These are phyloP conservation scores for Wickerhamiella pararugosa DNA, from an alignment of 1,139 yeast genomes.

Conservation along the genomic window DNA sequence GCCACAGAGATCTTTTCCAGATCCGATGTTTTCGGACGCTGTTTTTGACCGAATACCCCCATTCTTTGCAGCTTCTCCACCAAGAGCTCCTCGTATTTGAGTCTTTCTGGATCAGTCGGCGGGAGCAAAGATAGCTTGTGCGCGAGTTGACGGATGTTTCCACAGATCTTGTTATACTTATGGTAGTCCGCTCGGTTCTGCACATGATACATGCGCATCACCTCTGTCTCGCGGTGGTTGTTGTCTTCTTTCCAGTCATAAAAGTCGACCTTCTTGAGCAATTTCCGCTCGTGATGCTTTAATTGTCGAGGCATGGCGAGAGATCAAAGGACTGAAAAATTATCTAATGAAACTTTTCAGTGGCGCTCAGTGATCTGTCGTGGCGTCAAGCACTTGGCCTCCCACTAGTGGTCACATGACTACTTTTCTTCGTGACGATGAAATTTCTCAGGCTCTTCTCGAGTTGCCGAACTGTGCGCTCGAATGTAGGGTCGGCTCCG, in stretches of 20 bases:
- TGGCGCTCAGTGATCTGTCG: not conserved
- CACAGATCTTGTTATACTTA: slow-evolving; percentile 83
- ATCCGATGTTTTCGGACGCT: slow-evolving; percentile 77
- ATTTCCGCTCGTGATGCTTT: slow-evolving; percentile 89
- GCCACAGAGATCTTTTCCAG: slow-evolving; percentile 85
- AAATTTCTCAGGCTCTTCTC: slow-evolving; percentile 11
- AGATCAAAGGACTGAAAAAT: slow-evolving; percentile 1
- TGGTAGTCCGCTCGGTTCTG: slow-evolving; percentile 95
- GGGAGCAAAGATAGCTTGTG: slow-evolving; percentile 70
- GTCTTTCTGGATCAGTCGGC: slow-evolving; percentile 72
- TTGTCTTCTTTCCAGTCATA: slow-evolving; percentile 96
- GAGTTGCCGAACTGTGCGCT: slow-evolving; percentile 15
- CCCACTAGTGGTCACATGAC: not conserved
- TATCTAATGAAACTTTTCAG: not conserved
- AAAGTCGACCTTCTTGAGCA: slow-evolving; percentile 89
- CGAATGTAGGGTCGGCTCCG: slow-evolving; percentile 50
- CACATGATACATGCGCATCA: slow-evolving; percentile 85
- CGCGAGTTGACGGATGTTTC: slow-evolving; percentile 76
- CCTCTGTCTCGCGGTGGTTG: slow-evolving; percentile 88
- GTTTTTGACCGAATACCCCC: slow-evolving; percentile 46
- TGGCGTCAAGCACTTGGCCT: not conserved
- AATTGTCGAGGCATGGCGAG: slow-evolving; percentile 67
- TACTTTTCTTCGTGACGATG: not conserved
- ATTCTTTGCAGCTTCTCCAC: slow-evolving; percentile 75
- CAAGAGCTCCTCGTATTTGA: slow-evolving; percentile 73